Conservation (phyloP, 345 rosid genomes). For the Leavenworthia alabamica region DNA sequence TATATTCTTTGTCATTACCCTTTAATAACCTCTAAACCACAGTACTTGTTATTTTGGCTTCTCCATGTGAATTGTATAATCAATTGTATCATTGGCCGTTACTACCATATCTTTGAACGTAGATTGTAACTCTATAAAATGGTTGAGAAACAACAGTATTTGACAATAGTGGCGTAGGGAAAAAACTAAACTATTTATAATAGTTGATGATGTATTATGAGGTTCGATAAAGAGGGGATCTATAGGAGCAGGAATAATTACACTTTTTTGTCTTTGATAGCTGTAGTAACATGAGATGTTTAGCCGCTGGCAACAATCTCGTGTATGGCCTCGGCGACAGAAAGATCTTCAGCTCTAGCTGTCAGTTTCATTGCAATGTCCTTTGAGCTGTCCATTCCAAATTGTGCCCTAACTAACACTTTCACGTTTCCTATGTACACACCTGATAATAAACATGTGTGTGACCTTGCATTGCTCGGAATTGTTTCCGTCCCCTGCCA, state of each 20-base stretch:
- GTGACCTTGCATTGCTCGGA: slow-evolving; percentile 87
- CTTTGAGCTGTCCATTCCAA: slow-evolving; percentile 73
- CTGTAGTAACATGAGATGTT: not conserved
- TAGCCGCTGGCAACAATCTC: slow-evolving; percentile 84
- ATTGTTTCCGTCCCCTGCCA: slow-evolving; percentile 80
- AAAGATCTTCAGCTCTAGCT: slow-evolving; percentile 74
- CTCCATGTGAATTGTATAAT: slow-evolving; percentile 4
- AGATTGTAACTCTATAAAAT: not conserved
- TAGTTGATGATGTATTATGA: not conserved
- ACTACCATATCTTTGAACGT: not conserved
- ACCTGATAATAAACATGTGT: slow-evolving; percentile 79
- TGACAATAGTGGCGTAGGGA: not conserved
- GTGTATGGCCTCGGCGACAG: slow-evolving; percentile 76
- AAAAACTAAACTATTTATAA: slow-evolving; percentile 5
- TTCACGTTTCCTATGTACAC: slow-evolving; percentile 77
- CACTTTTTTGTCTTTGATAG: slow-evolving; percentile 1
- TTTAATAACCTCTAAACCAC: not conserved
- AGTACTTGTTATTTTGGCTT: not conserved
- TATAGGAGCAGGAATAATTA: not conserved
- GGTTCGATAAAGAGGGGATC: not conserved
- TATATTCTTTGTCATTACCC: slow-evolving; percentile 18
- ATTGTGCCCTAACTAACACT: slow-evolving; percentile 76
- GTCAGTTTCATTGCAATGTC: slow-evolving; percentile 89
- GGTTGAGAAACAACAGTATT: slow-evolving; percentile 7
- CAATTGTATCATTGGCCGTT: not conserved